These are phyloP conservation scores for Cymbopogon flexuosus DNA, from an alignment of 202 grass and related monocot genomes.

Conservation along the genomic window DNA sequence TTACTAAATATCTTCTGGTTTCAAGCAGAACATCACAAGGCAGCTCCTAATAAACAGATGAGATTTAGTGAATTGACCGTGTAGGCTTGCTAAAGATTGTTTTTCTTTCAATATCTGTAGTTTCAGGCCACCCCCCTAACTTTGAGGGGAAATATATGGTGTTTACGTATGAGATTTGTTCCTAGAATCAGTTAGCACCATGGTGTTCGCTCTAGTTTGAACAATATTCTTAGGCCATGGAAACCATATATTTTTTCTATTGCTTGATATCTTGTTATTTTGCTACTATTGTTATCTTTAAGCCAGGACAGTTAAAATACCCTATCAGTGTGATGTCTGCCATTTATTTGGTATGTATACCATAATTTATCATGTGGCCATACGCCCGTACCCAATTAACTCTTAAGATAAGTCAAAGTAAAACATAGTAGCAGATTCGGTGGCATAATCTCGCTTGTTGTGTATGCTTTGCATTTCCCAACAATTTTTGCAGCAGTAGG, in stretches of 20 bases:
- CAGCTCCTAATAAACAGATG: not conserved
- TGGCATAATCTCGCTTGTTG: not conserved
- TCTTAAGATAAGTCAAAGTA: not conserved
- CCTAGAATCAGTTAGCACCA: not conserved
- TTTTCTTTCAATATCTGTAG: not conserved
- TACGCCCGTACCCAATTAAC: not conserved
- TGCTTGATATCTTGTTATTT: not conserved
- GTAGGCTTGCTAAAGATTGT: not conserved
- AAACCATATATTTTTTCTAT: not conserved
- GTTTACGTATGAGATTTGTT: not conserved
- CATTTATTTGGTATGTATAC: not conserved
- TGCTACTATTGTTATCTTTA: not conserved
- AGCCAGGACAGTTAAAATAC: not conserved
- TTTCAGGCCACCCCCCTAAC: not conserved
- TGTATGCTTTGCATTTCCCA: not conserved
- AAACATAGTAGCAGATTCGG: too few species aligned
- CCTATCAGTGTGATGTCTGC: too few species aligned
- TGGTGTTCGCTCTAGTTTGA: not conserved
- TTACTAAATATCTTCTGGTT: not conserved
- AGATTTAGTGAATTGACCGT: not conserved
- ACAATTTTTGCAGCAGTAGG: not conserved
- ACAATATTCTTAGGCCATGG: not conserved
- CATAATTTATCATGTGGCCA: not conserved
- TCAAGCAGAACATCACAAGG: not conserved
- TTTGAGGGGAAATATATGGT: not conserved